A percentile compares a stretch with the other conserved stretches of the same genome.
phyloP scores from a whole-genome alignment of 805 yeast genomes.

The Pichia eremophila region DNA sequence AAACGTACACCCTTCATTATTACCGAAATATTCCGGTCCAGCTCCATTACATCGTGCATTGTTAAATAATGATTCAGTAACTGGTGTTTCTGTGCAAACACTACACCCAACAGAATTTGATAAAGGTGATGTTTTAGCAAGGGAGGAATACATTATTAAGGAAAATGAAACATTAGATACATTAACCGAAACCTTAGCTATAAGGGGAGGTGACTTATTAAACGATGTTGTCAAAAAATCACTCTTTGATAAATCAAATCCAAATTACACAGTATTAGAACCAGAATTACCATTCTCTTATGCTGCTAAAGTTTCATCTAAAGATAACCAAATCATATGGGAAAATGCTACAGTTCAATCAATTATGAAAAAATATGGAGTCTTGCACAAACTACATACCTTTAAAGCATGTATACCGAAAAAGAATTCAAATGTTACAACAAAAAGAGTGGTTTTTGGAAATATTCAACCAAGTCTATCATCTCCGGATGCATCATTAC shows the following conservation, averaged over 20 bases:
- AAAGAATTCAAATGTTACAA: not conserved
- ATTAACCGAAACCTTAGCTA: constrained; percentile 45
- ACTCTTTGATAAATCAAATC: constrained; percentile 16
- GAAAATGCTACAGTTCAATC: constrained; percentile 21
- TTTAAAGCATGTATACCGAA: constrained; percentile 29
- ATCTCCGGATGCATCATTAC: not conserved
- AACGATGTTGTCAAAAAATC: constrained; percentile 31
- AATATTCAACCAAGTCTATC: constrained; percentile 22
- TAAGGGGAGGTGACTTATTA: constrained; percentile 53
- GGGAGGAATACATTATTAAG: constrained; percentile 35
- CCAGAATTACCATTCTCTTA: constrained; percentile 33
- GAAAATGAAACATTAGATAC: constrained; percentile 35
- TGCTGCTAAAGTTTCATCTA: constrained; percentile 47
- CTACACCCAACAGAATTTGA: constrained; percentile 85
- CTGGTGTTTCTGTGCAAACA: constrained; percentile 89
- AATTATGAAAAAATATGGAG: constrained; percentile 24
- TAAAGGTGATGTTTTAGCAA: constrained; percentile 59
- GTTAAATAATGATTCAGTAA: constrained; percentile 45
- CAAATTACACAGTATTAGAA: constrained; percentile 10
- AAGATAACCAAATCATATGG: constrained; percentile 43
- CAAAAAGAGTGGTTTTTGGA: constrained; percentile 38
- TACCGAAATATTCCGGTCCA: constrained; percentile 79
- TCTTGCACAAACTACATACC: constrained; percentile 49
- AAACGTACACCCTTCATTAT: constrained; percentile 86
- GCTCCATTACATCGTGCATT: constrained; percentile 82